Evolutionary conservation across 306 rosid species (phyloP).

Genomic region (Medicago ruthenica): DNA sequence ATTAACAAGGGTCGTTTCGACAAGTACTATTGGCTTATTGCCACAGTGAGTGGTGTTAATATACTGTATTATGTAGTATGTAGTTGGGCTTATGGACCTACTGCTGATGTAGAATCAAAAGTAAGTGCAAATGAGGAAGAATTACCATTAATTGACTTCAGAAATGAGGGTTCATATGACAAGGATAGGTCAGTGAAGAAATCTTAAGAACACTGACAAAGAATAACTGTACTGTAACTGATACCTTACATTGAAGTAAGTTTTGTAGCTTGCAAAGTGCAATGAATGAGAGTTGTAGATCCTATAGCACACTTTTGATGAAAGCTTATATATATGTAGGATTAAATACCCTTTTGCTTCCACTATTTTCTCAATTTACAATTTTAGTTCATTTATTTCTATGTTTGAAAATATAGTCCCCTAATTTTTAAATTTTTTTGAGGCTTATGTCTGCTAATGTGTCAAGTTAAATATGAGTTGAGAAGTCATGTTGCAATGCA

Average conservation of each 20-base stretch:
- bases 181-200: background rate
- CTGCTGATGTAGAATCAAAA: constrained; percentile 27
- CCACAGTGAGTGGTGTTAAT: constrained; percentile 22
- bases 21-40: constrained; percentile 27
- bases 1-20: constrained; percentile 32
- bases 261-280: background rate
- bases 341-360: too few relatives aligned
- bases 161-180: background rate
- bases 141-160: background rate
- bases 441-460: too few relatives aligned
- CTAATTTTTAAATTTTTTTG: too few relatives aligned
- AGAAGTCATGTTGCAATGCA: too few relatives aligned
- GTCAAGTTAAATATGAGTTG: too few relatives aligned
- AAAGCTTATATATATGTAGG: too few relatives aligned
- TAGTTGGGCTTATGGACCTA: constrained; percentile 30
- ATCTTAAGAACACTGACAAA: background rate
- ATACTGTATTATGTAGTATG: constrained; percentile 14
- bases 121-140: constrained; percentile 25
- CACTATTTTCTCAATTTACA: too few relatives aligned
- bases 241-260: background rate
- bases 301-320: background rate
- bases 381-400: too few relatives aligned
- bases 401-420: too few relatives aligned
- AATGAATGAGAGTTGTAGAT: background rate
- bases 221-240: background rate